Conservation (phyloP, 805 yeast genomes). For the Candida rishiriensis region DNA sequence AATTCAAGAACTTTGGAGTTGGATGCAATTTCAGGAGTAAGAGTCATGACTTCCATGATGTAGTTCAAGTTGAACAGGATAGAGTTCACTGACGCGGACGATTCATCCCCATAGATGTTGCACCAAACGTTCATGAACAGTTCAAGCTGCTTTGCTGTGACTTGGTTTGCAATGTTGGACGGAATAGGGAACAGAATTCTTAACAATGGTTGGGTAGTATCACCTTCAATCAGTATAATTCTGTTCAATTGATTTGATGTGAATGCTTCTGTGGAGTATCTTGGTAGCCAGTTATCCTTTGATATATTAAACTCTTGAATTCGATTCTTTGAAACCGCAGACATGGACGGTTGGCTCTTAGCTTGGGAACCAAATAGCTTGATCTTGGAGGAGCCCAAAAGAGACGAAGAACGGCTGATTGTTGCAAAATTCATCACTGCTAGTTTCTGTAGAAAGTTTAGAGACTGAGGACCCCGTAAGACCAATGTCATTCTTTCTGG, state of each 20-base stretch:
- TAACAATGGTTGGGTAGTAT: constrained; percentile 30
- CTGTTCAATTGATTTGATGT: constrained; percentile 14
- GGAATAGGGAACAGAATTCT: constrained; percentile 40
- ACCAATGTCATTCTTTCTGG: constrained; percentile 54
- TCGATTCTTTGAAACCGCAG: background rate
- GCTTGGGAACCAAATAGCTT: background rate
- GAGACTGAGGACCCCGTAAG: constrained; percentile 61
- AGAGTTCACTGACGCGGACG: constrained; percentile 43
- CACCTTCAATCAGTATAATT: constrained; percentile 34
- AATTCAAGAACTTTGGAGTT: constrained; percentile 33
- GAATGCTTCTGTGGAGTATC: constrained; percentile 23
- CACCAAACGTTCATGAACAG: constrained; percentile 45
- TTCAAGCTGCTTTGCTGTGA: constrained; percentile 19
- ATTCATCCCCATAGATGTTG: constrained; percentile 61
- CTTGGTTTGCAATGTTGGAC: background rate
- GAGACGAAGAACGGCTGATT: constrained; percentile 14
- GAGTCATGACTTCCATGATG: constrained; percentile 37
- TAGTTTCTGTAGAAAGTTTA: constrained; percentile 50
- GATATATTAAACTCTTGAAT: constrained; percentile 6
- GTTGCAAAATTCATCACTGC: constrained; percentile 41
- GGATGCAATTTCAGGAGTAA: constrained; percentile 22
- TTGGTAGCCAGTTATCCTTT: constrained; percentile 17
- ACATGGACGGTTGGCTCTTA: background rate
- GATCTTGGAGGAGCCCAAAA: background rate
- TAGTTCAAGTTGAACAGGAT: constrained; percentile 32